Percentiles rank a stretch among this genome's conserved stretches.
Evolutionary conservation across 2,329 filamentous ascomycete genomes (phyloP).

Genomic region (Aspergillus eucalypticola): DNA sequence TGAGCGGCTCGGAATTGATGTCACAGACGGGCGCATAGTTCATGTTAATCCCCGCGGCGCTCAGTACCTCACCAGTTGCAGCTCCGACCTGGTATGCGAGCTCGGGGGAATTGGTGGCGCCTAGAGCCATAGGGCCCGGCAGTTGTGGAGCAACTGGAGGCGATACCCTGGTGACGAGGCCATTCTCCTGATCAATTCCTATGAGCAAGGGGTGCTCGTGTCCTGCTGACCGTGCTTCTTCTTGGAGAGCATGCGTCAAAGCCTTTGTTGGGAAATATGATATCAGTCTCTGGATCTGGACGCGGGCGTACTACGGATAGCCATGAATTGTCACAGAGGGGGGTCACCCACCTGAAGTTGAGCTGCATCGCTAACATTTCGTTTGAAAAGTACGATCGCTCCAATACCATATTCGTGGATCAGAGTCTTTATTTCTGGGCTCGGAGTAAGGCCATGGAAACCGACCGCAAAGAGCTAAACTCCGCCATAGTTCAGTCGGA

Average conservation of each 20-base stretch:
- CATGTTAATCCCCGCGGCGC: conserved; percentile 47
- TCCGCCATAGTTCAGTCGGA: background rate
- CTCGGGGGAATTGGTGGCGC: conserved; percentile 40
- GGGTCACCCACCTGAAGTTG: conserved; percentile 37
- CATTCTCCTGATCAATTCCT: conserved; percentile 50
- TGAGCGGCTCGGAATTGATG: conserved; percentile 47
- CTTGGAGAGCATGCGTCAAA: conserved; percentile 39
- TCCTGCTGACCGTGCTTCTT: conserved; percentile 41
- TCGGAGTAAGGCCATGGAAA: conserved; percentile 43
- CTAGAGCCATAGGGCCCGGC: conserved; percentile 48
- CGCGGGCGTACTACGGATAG: background rate
- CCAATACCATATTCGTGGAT: conserved; percentile 46
- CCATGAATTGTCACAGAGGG: background rate
- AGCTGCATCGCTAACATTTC: conserved; percentile 41
- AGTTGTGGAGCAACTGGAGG: conserved; percentile 43
- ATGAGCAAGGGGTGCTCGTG: conserved; percentile 47
- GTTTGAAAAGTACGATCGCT: conserved; percentile 44
- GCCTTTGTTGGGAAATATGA: conserved; percentile 20
- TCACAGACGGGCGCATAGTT: conserved; percentile 50
- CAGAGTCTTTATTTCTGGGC: conserved; percentile 44
- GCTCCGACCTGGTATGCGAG: conserved; percentile 39
- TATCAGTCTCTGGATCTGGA: conserved; percentile 2
- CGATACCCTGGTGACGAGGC: conserved; percentile 45
- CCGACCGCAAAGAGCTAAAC: conserved; percentile 48
- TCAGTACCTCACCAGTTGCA: conserved; percentile 43